These are phyloP conservation scores for Sicyos baderoa DNA, from an alignment of 306 rosid species.

Conservation along the genomic window DNA sequence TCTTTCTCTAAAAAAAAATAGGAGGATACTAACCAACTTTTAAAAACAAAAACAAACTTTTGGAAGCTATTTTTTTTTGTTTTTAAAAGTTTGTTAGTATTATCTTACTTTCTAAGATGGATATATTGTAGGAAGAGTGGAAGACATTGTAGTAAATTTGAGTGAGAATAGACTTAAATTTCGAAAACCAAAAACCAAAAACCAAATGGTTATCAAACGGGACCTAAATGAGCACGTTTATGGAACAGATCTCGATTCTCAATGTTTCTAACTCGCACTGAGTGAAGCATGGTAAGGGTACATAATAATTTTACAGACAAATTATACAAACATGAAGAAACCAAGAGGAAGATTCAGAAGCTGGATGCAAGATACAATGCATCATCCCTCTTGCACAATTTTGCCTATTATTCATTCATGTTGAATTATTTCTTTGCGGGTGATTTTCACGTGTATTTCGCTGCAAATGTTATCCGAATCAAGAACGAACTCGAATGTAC, in stretches of 20 bases:
- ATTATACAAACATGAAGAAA: conserved; percentile 1
- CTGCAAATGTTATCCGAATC: background rate
- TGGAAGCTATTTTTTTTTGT: no score
- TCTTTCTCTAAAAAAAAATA: no score
- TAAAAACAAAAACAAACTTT: no score
- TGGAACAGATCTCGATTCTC: background rate
- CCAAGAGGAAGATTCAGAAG: background rate
- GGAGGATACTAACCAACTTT: no score
- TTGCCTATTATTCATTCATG: background rate
- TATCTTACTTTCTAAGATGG: no score
- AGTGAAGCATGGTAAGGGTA: background rate
- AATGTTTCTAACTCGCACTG: background rate
- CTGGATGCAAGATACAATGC: background rate
- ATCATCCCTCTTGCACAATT: background rate
- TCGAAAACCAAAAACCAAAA: no score
- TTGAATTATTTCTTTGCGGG: background rate
- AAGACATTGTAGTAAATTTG: no score
- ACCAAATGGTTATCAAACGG: no score
- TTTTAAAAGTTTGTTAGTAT: no score
- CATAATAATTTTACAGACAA: background rate
- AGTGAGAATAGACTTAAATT: no score
- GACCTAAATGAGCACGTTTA: background rate
- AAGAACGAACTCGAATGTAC: conserved; percentile 14
- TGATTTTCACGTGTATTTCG: conserved; percentile 11
- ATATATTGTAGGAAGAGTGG: no score